A percentile compares a stretch with the other conserved stretches of the same genome.
Conservation (phyloP, 2,329 filamentous ascomycete species). For the Exophiala sp. region DNA sequence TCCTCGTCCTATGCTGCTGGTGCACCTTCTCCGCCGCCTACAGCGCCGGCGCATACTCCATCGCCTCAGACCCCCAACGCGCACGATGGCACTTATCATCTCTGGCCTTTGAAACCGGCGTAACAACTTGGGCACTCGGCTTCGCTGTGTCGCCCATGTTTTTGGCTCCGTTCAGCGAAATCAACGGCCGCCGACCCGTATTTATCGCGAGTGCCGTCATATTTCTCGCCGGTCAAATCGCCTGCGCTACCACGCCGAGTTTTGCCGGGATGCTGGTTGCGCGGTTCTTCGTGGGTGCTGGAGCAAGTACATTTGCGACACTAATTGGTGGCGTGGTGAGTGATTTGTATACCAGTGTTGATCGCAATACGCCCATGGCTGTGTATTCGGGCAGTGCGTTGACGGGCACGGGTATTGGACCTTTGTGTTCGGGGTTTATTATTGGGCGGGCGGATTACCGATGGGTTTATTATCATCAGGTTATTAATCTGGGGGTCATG, state of each 20-base stretch:
- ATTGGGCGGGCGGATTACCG: conserved; percentile 67
- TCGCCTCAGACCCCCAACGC: conserved; percentile 63
- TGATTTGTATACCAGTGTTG: conserved; percentile 75
- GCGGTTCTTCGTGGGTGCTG: conserved; percentile 74
- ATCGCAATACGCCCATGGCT: conserved; percentile 85
- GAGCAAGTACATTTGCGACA: conserved; percentile 69
- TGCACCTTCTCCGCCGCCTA: conserved; percentile 78
- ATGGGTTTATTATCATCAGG: conserved; percentile 87
- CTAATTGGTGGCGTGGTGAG: conserved; percentile 91
- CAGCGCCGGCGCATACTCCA: conserved; percentile 74
- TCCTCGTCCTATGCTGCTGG: conserved; percentile 69
- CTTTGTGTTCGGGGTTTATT: conserved; percentile 68
- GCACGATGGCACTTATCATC: conserved; percentile 62
- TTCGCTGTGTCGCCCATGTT: conserved; percentile 1
- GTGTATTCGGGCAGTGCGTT: conserved; percentile 78
- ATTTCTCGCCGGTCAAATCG: conserved; percentile 62
- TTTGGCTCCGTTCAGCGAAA: conserved; percentile 56
- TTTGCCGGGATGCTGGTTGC: conserved; percentile 68
- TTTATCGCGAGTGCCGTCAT: conserved; percentile 71
- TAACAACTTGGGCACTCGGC: conserved; percentile 54
- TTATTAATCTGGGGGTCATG: conserved; percentile 63
- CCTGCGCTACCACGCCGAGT: conserved; percentile 67
- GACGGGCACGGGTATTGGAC: conserved; percentile 74
- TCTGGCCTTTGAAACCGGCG: conserved; percentile 64
- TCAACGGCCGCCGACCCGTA: conserved; percentile 80